phyloP scores from a whole-genome alignment of 768 basidiomycete species.

The Russula vinacea region DNA sequence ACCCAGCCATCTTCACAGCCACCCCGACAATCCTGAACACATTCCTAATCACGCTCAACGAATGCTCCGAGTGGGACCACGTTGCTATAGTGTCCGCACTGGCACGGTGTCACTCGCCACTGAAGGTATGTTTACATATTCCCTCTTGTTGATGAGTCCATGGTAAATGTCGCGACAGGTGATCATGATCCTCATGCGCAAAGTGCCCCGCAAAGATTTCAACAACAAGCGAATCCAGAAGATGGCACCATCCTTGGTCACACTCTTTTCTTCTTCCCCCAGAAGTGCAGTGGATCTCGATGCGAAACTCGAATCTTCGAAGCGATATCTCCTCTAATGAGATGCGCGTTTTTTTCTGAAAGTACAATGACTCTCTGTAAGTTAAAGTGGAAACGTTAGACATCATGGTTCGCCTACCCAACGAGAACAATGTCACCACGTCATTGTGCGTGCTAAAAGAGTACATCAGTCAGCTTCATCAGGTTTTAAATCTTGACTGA shows the following conservation, averaged over 20 bases:
- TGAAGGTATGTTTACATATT: conserved; percentile 55
- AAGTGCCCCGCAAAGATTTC: conserved; percentile 79
- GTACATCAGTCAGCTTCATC: conserved; percentile 44
- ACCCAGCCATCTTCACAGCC: conserved; percentile 73
- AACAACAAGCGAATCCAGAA: conserved; percentile 83
- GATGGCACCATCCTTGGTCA: conserved; percentile 96
- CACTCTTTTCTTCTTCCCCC: conserved; percentile 93
- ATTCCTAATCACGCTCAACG: conserved; percentile 90
- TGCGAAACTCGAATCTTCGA: too few relatives aligned
- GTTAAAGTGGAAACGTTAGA: conserved; percentile 98
- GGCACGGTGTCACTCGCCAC: conserved; percentile 89
- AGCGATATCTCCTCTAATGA: conserved; percentile 90
- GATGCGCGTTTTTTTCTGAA: conserved; percentile 99
- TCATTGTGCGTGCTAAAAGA: conserved; percentile 94
- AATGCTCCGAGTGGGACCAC: conserved; percentile 98
- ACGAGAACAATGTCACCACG: conserved; percentile 90
- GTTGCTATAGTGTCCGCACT: conserved; percentile 89
- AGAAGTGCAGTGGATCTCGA: conserved; percentile 99
- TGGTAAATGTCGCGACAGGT: conserved; percentile 49
- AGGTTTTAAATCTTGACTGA: conserved; percentile 16
- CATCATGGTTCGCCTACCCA: conserved; percentile 93
- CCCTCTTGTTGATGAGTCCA: neutral
- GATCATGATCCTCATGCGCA: conserved; percentile 94
- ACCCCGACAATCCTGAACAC: conserved; percentile 82
- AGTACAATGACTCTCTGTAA: conserved; percentile 98